Evolutionary conservation across 2,329 filamentous ascomycete genomes (phyloP).

Genomic region (Fusarium sp.): DNA sequence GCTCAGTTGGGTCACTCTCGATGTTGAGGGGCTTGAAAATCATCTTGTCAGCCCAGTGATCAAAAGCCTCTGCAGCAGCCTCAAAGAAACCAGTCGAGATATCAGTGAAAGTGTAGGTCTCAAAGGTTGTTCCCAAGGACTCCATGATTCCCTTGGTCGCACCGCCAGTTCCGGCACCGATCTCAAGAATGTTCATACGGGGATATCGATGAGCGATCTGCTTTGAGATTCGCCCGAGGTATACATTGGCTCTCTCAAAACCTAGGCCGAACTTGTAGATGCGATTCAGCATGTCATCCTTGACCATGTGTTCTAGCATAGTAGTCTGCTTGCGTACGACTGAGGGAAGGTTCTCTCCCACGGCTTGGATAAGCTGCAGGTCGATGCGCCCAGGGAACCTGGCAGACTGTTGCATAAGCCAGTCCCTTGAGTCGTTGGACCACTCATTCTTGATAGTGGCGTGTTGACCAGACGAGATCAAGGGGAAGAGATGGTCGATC

Average conservation of each 20-base stretch:
- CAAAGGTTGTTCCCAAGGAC: background rate
- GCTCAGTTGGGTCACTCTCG: slow-evolving; percentile 13
- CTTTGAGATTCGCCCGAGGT: slow-evolving; percentile 15
- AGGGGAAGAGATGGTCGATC: background rate
- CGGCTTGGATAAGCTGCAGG: slow-evolving; percentile 43
- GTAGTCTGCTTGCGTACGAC: slow-evolving; percentile 48
- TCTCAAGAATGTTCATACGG: slow-evolving; percentile 10
- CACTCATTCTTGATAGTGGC: background rate
- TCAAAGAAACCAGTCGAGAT: slow-evolving; percentile 22
- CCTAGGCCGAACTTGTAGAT: slow-evolving; percentile 45
- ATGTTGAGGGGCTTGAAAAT: slow-evolving; percentile 12
- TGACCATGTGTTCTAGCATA: slow-evolving; percentile 51
- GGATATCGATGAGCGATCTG: slow-evolving; percentile 9
- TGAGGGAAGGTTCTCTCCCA: slow-evolving; percentile 49
- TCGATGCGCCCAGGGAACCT: background rate
- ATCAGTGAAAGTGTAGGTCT: slow-evolving; percentile 21
- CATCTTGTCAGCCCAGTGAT: slow-evolving; percentile 2
- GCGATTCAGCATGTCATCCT: slow-evolving; percentile 48
- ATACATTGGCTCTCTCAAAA: slow-evolving; percentile 22
- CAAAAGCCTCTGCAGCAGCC: slow-evolving; percentile 1
- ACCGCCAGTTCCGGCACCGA: slow-evolving; percentile 25
- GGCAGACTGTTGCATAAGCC: background rate
- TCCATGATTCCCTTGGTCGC: slow-evolving; percentile 4
- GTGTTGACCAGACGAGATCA: background rate
- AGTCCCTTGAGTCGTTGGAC: background rate